Conservation (phyloP, 2,329 filamentous ascomycete species). For the Alternaria solani region DNA sequence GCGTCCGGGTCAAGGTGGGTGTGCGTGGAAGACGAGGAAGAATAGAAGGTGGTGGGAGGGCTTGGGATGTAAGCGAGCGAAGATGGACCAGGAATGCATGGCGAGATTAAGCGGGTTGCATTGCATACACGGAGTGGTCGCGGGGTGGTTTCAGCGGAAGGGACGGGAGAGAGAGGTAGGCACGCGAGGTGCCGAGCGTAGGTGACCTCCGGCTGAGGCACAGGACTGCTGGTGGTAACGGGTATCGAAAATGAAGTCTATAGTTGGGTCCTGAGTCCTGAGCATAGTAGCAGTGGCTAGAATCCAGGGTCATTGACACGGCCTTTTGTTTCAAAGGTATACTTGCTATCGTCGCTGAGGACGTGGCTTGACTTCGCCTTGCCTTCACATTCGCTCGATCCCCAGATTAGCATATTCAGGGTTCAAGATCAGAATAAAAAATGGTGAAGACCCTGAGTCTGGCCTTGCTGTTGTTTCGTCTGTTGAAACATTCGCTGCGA, state of each 20-base stretch:
- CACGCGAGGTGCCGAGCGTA: background rate
- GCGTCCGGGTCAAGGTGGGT: background rate
- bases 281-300: background rate
- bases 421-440: background rate
- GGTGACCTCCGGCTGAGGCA: background rate
- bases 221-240: background rate
- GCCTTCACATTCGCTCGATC: background rate
- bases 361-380: background rate
- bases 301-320: background rate
- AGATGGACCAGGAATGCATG: background rate
- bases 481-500: background rate
- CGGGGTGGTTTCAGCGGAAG: background rate
- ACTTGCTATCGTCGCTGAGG: background rate
- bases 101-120: background rate
- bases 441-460: background rate
- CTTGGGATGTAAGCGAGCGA: background rate
- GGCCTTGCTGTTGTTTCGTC: background rate
- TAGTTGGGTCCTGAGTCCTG: background rate
- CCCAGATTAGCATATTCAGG: background rate
- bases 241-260: conserved; percentile 1
- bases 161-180: background rate
- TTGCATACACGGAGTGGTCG: background rate
- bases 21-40: background rate
- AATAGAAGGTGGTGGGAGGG: background rate
- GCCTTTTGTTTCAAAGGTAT: background rate